Evolutionary conservation across 805 yeast species (phyloP).

Genomic region (Metschnikowia colocasiae): DNA sequence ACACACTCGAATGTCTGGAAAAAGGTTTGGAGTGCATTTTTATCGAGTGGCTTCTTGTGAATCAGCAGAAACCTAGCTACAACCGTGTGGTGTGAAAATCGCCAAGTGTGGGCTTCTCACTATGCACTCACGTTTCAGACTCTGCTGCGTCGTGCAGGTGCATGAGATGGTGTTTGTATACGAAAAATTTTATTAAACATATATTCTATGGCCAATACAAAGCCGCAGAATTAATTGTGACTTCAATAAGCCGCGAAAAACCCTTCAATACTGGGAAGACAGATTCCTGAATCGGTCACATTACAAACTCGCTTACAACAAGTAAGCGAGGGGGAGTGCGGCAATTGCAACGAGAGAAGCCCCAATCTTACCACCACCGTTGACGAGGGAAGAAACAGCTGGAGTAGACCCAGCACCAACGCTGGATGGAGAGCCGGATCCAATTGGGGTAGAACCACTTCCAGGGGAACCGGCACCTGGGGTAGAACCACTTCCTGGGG

Average conservation of each 20-base stretch:
- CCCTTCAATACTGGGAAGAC: neutral
- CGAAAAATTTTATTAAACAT: neutral
- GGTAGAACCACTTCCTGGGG: neutral
- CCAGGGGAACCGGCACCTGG: neutral
- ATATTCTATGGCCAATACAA: neutral
- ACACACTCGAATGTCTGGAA: too few relatives aligned
- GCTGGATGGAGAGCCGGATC: neutral
- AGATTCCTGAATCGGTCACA: neutral
- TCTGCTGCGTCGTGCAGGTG: neutral
- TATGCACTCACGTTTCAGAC: conserved; percentile 4
- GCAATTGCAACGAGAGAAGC: conserved; percentile 28
- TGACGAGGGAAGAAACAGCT: conserved; percentile 14
- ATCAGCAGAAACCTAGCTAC: neutral
- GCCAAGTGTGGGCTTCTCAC: neutral
- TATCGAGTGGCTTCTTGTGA: too few relatives aligned
- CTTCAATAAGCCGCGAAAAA: neutral
- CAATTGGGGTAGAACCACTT: neutral
- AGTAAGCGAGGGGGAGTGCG: conserved; percentile 35
- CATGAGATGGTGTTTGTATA: neutral
- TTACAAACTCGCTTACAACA: conserved; percentile 23
- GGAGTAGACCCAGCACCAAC: conserved; percentile 13
- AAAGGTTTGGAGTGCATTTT: too few relatives aligned
- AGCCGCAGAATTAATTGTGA: neutral
- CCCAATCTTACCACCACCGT: conserved; percentile 21
- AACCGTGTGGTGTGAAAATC: neutral